Conservation (phyloP, 2,329 filamentous ascomycete species). For the Ceratocystis diversiconidia region DNA sequence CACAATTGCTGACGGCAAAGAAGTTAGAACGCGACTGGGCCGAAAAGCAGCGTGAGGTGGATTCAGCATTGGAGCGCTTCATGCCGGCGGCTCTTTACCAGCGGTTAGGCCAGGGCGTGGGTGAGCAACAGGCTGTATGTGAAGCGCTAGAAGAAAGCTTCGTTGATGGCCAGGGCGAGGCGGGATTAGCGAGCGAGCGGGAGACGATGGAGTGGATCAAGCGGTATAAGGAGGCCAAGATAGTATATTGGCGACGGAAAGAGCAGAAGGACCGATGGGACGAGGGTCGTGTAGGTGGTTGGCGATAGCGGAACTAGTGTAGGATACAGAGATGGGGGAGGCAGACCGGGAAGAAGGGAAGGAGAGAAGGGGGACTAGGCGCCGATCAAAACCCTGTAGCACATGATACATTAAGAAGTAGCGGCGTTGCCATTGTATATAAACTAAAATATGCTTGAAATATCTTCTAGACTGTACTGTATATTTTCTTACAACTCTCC, state of each 20-base stretch:
- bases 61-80: conserved; percentile 69
- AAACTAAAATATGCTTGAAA: background rate
- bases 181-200: conserved; percentile 50
- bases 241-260: conserved; percentile 61
- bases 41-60: conserved; percentile 78
- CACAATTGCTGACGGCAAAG: conserved; percentile 67
- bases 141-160: conserved; percentile 85
- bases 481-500: conserved; percentile 1
- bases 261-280: conserved; percentile 93
- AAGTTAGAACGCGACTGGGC: conserved; percentile 87
- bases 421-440: background rate
- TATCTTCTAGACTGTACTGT: conserved; percentile 2
- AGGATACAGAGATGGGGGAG: conserved; percentile 23
- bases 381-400: background rate
- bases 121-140: conserved; percentile 71
- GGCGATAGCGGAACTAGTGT: conserved; percentile 42
- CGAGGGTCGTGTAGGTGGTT: conserved; percentile 85
- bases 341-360: background rate
- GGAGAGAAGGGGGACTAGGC: background rate
- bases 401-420: background rate
- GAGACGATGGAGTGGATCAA: conserved; percentile 78
- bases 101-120: conserved; percentile 57
- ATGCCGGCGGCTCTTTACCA: conserved; percentile 78
- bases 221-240: conserved; percentile 65
- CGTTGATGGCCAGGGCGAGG: conserved; percentile 42